Evolutionary conservation across 768 basidiomycete species (phyloP).

Genomic region (Lentinula sp.): DNA sequence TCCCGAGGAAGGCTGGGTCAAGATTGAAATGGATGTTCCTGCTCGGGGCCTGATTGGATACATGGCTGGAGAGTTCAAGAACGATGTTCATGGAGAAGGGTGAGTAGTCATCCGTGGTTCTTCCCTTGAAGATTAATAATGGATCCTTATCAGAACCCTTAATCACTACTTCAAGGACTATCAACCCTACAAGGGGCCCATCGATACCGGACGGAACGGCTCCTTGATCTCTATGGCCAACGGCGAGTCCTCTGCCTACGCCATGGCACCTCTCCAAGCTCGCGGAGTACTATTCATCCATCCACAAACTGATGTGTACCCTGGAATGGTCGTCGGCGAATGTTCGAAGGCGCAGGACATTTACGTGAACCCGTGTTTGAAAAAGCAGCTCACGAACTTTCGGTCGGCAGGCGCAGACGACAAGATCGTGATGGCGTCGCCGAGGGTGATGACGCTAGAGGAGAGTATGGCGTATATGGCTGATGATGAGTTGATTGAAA

Average conservation of each 20-base stretch:
- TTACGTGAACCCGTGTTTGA: conserved; percentile 41
- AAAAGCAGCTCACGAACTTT: conserved; percentile 46
- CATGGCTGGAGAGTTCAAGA: conserved; percentile 47
- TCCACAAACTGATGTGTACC: conserved; percentile 39
- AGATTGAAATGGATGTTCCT: conserved; percentile 42
- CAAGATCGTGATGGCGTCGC: conserved; percentile 41
- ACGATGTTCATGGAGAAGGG: conserved; percentile 47
- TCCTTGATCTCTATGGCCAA: conserved; percentile 40
- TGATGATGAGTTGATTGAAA: conserved; percentile 43
- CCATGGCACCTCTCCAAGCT: conserved; percentile 44
- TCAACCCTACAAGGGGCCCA: conserved; percentile 33
- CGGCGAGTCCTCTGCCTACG: conserved; percentile 41
- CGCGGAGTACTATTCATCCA: conserved; percentile 40
- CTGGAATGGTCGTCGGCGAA: conserved; percentile 49
- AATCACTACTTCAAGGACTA: conserved; percentile 50
- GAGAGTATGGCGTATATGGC: conserved; percentile 43
- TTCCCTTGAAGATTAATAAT: background rate
- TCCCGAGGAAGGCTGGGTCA: conserved; percentile 31
- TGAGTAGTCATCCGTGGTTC: conserved; percentile 11
- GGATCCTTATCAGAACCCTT: conserved; percentile 27
- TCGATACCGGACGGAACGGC: conserved; percentile 43
- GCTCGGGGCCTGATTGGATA: conserved; percentile 45
- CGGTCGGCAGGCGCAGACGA: conserved; percentile 43
- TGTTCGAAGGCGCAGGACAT: conserved; percentile 38
- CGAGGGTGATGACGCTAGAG: conserved; percentile 37